Evolutionary conservation across 352 stramenopile species (phyloP).

Genomic region (Pythium folliculosum): DNA sequence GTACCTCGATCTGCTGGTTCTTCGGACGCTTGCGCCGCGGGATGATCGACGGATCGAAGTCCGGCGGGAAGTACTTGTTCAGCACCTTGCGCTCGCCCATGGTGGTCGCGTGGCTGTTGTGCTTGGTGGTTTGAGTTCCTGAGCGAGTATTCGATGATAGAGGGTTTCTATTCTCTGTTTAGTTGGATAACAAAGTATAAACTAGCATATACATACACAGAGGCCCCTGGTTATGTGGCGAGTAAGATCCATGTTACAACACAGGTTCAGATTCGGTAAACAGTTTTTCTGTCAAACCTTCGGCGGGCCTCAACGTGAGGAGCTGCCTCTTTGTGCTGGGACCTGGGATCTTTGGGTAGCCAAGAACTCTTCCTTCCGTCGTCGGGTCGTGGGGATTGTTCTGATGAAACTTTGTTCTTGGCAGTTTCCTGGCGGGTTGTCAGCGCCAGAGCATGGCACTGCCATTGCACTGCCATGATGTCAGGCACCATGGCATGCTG

Average conservation of each 20-base stretch:
- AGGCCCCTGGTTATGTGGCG: neutral
- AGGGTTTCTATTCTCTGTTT: constrained; percentile 8
- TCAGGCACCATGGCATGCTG: neutral
- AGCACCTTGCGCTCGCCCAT: constrained; percentile 99
- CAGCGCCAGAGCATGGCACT: neutral
- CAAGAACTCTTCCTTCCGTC: neutral
- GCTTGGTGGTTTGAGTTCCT: neutral
- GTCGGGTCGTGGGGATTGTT: neutral
- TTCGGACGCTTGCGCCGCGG: constrained; percentile 92
- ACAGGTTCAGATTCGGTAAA: neutral
- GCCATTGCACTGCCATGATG: neutral
- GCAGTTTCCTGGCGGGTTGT: neutral
- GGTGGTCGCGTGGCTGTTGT: constrained; percentile 10
- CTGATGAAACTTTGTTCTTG: neutral
- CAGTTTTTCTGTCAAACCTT: constrained; percentile 1
- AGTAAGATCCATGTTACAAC: neutral
- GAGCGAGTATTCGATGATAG: constrained; percentile 18
- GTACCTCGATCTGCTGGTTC: constrained; percentile 96
- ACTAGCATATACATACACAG: neutral
- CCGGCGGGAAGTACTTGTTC: constrained; percentile 99
- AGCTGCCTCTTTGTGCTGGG: neutral
- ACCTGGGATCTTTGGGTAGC: neutral
- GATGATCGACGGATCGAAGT: constrained; percentile 98
- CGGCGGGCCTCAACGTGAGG: constrained; percentile 6
- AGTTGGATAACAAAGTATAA: neutral